A percentile compares a stretch with the other conserved stretches of the same genome.
These are phyloP conservation scores for Akebia trifoliata DNA, from an alignment of 164 flowering plant species.

Conservation along the genomic window DNA sequence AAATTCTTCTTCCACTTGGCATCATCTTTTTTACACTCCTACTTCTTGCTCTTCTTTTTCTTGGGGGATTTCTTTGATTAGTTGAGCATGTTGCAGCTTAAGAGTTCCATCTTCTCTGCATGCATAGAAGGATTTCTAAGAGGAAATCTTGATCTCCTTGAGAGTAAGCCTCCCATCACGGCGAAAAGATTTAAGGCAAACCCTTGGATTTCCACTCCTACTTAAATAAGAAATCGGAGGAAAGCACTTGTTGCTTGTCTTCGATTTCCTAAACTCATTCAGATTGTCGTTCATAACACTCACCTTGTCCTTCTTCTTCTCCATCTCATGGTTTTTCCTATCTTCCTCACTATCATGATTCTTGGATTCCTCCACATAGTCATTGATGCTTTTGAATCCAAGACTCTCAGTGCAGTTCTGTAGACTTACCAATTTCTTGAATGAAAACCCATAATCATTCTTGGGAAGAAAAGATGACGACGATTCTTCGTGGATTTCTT, in stretches of 20 bases:
- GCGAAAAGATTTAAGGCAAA: slow-evolving; percentile 51
- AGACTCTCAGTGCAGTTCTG: slow-evolving; percentile 79
- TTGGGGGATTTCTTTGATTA: slow-evolving; percentile 37
- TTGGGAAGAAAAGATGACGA: slow-evolving; percentile 9
- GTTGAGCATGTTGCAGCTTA: slow-evolving; percentile 52
- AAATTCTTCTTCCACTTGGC: too few species aligned
- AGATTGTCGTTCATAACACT: slow-evolving; percentile 7
- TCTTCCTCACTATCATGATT: too few species aligned
- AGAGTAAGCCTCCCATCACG: slow-evolving; percentile 73
- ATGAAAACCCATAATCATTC: slow-evolving; percentile 34
- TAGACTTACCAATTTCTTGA: slow-evolving; percentile 45
- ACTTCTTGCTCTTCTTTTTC: slow-evolving; percentile 21
- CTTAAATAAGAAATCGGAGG: slow-evolving; percentile 83
- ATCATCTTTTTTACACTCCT: too few species aligned
- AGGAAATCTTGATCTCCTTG: slow-evolving; percentile 56
- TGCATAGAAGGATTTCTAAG: slow-evolving; percentile 60
- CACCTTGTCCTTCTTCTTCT: too few species aligned
- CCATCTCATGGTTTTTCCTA: slow-evolving; percentile 10
- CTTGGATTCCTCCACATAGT: slow-evolving; percentile 48
- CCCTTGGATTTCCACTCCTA: slow-evolving; percentile 68
- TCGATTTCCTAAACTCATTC: slow-evolving; percentile 27
- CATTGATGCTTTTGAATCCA: slow-evolving; percentile 78
- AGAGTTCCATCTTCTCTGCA: slow-evolving; percentile 75
- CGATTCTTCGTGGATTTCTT: slow-evolving; percentile 28
- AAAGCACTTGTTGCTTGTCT: slow-evolving; percentile 22